Percentiles rank a stretch among this genome's conserved stretches.
Conservation (phyloP, 495 filamentous ascomycete genomes). For the Penicillium argentinense region DNA sequence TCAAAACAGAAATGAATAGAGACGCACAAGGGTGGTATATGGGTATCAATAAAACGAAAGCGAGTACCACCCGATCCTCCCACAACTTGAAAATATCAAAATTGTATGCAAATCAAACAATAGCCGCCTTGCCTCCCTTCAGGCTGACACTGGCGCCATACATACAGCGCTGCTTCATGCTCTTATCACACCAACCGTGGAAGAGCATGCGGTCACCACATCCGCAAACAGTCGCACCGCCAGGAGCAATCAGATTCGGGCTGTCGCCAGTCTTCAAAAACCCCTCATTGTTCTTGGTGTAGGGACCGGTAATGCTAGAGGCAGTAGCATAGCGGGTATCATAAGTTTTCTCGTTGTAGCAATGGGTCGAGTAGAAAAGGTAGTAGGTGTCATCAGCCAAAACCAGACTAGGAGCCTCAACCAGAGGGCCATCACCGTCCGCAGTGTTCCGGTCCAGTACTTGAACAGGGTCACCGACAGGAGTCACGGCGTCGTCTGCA, state of each 20-base stretch:
- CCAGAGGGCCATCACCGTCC: conserved; percentile 55
- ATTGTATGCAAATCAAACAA: no score
- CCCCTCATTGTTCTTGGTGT: conserved; percentile 35
- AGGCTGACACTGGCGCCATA: conserved; percentile 33
- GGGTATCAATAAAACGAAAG: no score
- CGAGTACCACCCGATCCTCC: no score
- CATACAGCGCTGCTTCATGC: conserved; percentile 30
- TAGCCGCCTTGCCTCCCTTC: conserved; percentile 19
- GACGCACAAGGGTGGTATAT: no score
- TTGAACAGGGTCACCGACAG: conserved; percentile 48
- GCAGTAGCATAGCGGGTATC: conserved; percentile 56
- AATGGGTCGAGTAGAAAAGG: conserved; percentile 63
- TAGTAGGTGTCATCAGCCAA: conserved; percentile 48
- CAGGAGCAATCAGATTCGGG: conserved; percentile 46
- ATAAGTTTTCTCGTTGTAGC: conserved; percentile 52
- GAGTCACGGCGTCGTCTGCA: conserved; percentile 48
- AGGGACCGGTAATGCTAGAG: conserved; percentile 45
- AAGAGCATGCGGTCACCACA: conserved; percentile 50
- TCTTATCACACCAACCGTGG: conserved; percentile 48
- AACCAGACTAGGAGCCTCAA: conserved; percentile 61
- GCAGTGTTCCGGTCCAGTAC: conserved; percentile 52
- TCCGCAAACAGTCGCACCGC: conserved; percentile 48
- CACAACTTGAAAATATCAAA: no score
- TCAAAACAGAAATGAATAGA: no score
- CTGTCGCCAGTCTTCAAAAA: conserved; percentile 41